Evolutionary conservation across 1,284 basidiomycete species (phyloP), one percentile per base, ranked within the genome.

Genomic region (Tilletia walkeri): DNA sequence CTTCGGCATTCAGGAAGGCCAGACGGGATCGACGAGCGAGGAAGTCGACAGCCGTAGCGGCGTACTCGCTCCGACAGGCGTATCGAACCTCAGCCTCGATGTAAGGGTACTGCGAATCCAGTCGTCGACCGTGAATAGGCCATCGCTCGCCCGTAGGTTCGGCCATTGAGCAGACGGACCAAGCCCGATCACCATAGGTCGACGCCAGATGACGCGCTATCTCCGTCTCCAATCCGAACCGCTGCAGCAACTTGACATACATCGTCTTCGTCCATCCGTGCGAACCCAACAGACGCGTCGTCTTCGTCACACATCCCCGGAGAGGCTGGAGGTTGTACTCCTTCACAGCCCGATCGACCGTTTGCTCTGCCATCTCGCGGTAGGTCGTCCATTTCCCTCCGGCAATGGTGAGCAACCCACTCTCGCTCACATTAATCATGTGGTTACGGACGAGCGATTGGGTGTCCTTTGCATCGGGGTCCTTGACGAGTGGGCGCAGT

Each of bases 301-400:
- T 87, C 71, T 91, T 90, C 39, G 95, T 97, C 66, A 92, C 88
- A 81, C 93, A 95, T 18, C 9, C 14, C 24, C 80, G 80, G 72
- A 78, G 69, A 2, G 88, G 89, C 80, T 89, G 85, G 67, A 95
- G 85, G 41, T 85, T 86, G 85, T 92, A 97, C 69, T 88, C 88
- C 83, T 92, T 88, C 75, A 98, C 87, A 10, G 95, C 95, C 70
- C 88, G 87, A 85, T 98, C 92, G 65, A 98, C 91, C 0, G 94
- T 93, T 86, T 99, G 94, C 86, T 95, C 89, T 41, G 95, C 94
- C 95, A 98, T 98, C 67, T 91, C 91, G 41, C 82, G 79, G 84
- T 98, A 99, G 39, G 95, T 98, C 68, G 95, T 99, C 95, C 95
- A 99, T 85, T 98, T 99, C 4, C 95, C 95, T 63, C 95, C 95